Base-by-base conservation (phyloP, 441 rosid species). In the Aleurites moluccanus region DNA sequence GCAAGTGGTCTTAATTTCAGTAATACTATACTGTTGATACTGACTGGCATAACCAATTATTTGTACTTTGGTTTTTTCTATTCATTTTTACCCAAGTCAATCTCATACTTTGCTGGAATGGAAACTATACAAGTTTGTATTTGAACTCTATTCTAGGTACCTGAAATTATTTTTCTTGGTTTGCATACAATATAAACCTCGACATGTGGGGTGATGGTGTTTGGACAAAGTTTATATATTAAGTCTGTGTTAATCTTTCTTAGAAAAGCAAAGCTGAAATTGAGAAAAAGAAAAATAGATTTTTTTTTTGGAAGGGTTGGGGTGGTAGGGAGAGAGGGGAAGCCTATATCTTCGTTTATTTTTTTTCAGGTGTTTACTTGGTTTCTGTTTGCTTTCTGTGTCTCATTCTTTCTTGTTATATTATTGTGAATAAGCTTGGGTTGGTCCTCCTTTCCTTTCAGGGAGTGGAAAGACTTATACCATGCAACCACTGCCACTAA, bases 401-500 rank as follows among this genome's bases (percentile, higher is more conserved):
- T 66, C 61, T 62, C 25, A 38, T 23, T 44, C 64, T 55, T n/a
- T 70, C 56, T 60, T 66, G 45, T 47, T 20, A 15, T 53, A 38
- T 47, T 38, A 10, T 2, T 28, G 38, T 20, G 8, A 74, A 75
- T 69, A 53, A 74, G 16, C 56, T 57, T 55, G 65, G 75, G 40
- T 75, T 73, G 18, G 52, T 72, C 28, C 0, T 70, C 20, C 45
- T 73, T 68, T 65, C 50, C 35, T 30, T 60, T 72, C 88, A 93
- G 98, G 98, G 76, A 93, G 98, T 79, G 98, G 98, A 77, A 93
- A 91, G 85, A 93, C 98, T 27, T 91, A 83, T 74, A 91, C 98
- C n/a, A 93, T 93, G 98, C 89, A 93, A 81, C 97, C 97, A 60
- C 76, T 93, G 83, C 97, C 98, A 71, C 84, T 93, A 33, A 93